Evolutionary conservation across 2,329 filamentous ascomycete genomes (phyloP).

Genomic region (Graphium sp.): DNA sequence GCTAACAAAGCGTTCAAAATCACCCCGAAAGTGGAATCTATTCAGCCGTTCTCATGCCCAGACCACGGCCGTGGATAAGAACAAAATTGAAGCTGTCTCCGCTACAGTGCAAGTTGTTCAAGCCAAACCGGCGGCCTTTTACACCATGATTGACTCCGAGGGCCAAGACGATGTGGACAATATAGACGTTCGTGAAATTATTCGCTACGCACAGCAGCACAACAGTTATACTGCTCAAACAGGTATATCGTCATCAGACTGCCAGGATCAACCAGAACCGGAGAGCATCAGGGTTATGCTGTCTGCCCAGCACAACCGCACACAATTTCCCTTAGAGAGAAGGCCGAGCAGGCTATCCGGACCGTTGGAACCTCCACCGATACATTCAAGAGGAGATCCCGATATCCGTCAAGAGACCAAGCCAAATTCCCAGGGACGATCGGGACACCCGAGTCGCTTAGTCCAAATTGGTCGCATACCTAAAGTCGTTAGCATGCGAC

Average conservation of each 20-base stretch:
- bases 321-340: too few species aligned
- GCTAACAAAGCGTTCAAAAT: constrained; percentile 33
- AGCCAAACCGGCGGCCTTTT: constrained; percentile 38
- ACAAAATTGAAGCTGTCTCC: constrained; percentile 20
- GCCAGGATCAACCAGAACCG: constrained; percentile 2
- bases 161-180: constrained; percentile 32
- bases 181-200: constrained; percentile 22
- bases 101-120: constrained; percentile 30
- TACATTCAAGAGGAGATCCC: too few species aligned
- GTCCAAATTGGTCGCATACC: constrained; percentile 78
- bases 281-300: constrained; percentile 1
- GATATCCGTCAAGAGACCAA: background rate
- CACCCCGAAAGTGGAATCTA: constrained; percentile 46
- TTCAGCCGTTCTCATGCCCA: constrained; percentile 38
- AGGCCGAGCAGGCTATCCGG: too few species aligned
- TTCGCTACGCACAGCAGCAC: constrained; percentile 32
- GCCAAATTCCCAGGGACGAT: background rate
- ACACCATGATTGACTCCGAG: constrained; percentile 43
- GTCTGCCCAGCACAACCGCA: background rate
- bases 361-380: too few species aligned
- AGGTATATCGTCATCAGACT: constrained; percentile 1
- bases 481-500: constrained; percentile 54
- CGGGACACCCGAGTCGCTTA: constrained; percentile 36
- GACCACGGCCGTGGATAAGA: constrained; percentile 18
- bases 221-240: background rate